phyloP scores from a whole-genome alignment of 352 stramenopile species.

The Thalassiosira mediterranea region DNA sequence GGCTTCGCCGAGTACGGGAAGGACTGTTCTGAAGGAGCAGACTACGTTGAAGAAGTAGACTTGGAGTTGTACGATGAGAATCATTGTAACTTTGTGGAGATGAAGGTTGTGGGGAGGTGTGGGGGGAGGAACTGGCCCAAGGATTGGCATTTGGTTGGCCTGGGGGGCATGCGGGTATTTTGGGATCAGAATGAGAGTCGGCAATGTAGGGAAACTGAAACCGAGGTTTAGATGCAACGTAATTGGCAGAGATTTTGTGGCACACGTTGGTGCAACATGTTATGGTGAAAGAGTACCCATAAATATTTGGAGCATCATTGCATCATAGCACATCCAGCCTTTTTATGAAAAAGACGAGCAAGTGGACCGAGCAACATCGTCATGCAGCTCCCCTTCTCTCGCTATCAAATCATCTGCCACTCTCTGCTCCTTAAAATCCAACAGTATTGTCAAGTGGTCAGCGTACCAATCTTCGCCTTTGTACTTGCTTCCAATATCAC shows the following conservation, averaged over 20 bases:
- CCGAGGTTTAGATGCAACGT: too few relatives aligned
- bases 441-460: conserved; percentile 81
- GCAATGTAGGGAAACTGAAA: too few relatives aligned
- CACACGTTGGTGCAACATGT: too few relatives aligned
- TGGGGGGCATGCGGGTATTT: too few relatives aligned
- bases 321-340: too few relatives aligned
- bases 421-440: conserved; percentile 71
- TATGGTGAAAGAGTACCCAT: too few relatives aligned
- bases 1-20: conserved; percentile 6
- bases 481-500: conserved; percentile 71
- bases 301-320: too few relatives aligned
- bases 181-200: too few relatives aligned
- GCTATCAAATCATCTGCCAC: conserved; percentile 8
- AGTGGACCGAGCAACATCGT: conserved; percentile 62
- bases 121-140: neutral
- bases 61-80: conserved; percentile 28
- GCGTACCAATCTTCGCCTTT: conserved; percentile 71
- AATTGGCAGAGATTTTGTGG: too few relatives aligned
- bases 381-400: conserved; percentile 53
- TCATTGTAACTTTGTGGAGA: neutral
- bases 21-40: conserved; percentile 29
- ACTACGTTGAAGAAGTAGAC: conserved; percentile 46
- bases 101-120: neutral
- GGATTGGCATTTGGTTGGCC: too few relatives aligned
- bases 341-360: conserved; percentile 45